Base-by-base conservation (phyloP, 202 grass and related monocot genomes). In the Brachypodium distachyon region DNA sequence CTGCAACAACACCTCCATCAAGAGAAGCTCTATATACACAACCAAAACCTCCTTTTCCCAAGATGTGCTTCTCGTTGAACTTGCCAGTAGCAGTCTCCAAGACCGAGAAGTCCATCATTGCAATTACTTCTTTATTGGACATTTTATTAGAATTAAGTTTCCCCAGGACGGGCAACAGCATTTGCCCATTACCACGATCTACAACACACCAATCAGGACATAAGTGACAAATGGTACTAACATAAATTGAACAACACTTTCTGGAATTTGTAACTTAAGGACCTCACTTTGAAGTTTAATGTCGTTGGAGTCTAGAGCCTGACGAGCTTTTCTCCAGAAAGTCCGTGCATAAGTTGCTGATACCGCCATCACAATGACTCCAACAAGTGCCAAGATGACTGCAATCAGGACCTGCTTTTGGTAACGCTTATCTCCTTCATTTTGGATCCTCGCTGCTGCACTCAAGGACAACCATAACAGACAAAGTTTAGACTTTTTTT, bases 21-120 rank as follows among this genome's bases (percentile, higher is more conserved):
- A 94, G 72, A 64, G 17, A 71, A 74, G 85, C 91, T 79, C 85
- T 91, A 59, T 88, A 91, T 47, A 94, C 91, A 61, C 61, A 83
- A 26, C 91, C 85, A 27, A 91, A 86, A 84, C 88, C 91, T 19
- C 91, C 91, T 78, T 88, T 78, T 5, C 91, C 91, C 79, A 94
- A 86, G 19, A 94, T 72, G 61, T 94, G 86, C 33, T 51, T 85
- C 42, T 90, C 91, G 51, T 62, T 81, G 67, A 94, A 90, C 41
- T 86, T 90, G 21, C 80, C 77, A 19, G 91, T 94, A 49, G 91
- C 82, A 4, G 64, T 81, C 38, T 94, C 91, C 54, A 94, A 41
- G 11, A 74, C 87, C 17, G 82, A 61, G 77, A 86, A 94, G 23
- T 94, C 87, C 23, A 94, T 57, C 70, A 81, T 81, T 43, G 87